Evolutionary conservation across 495 filamentous ascomycete genomes (phyloP), one percentile per base, ranked within the genome.

Genomic region (Podospora fimiseda): DNA sequence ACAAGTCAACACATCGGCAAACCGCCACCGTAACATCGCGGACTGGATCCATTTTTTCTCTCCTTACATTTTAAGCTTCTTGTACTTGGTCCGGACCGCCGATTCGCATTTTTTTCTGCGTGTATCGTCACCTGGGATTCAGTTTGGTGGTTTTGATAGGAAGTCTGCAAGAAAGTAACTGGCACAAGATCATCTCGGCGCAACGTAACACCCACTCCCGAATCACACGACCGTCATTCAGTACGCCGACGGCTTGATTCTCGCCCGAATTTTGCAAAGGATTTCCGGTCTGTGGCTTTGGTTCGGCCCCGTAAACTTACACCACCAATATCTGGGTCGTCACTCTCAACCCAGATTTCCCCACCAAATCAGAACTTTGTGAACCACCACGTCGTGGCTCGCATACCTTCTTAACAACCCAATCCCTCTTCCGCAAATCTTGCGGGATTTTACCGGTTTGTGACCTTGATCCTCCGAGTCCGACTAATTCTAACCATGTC

Each of bases 141-240:
- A 15, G 20, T 22, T 41, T 38, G 39, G 18, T 13, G n/a, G 27
- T 9, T 53, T 14, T 53, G 33, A 40, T 43, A 48, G 53, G 36
- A 51, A 43, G 54, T 43, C 43, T 48, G 54, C 43, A 38, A 24
- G 43, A 23, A 48, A 56, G n/a, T 33, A 5, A 22, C 48, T 8
- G 20, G 23, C 54, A 48, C 48, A 47, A 42, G 27, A 3, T 41
- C 37, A 38, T 19, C 38, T 30, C 39, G 39, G 47, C 55, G 50
- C 55, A 47, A 58, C 55, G 55, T 58, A 50, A 51, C 55, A 58
- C 55, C 14, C 22, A 36, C 44, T 21, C 4, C 18, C 38, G 44
- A 6, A 52, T 52, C 55, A 57, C 50, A 45, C 16, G 55, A 49
- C 44, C 43, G 43, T 27, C 27, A 33, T 5, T 33, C 27, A 33